Conservation (phyloP, 2,329 filamentous ascomycete genomes). For the Beauveria rudraprayagi region DNA sequence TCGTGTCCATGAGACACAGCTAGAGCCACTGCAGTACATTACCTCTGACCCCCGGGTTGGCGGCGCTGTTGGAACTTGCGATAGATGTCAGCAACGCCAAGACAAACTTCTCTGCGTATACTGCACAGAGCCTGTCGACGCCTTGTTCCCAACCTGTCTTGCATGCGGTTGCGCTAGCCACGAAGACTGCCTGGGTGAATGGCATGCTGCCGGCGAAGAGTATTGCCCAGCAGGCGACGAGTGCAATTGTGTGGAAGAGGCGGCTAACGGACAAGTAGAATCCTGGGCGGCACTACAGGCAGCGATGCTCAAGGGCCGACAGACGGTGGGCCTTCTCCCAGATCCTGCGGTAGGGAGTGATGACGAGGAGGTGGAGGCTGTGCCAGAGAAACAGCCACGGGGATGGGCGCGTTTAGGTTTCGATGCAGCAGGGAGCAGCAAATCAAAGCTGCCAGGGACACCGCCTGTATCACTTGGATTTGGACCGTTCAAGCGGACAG, state of each 20-base stretch:
- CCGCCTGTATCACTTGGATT: conserved; percentile 9
- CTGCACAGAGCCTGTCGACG: conserved; percentile 52
- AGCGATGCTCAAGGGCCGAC: conserved; percentile 26
- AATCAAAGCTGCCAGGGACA: not conserved
- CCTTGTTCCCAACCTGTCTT: conserved; percentile 53
- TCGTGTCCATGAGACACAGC: conserved; percentile 52
- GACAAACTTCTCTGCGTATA: conserved; percentile 53
- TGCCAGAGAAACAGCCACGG: conserved; percentile 1
- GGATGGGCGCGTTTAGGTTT: conserved; percentile 1
- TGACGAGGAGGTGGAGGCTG: not conserved
- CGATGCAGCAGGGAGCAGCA: not conserved
- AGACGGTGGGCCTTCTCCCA: conserved; percentile 2
- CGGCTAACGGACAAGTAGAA: conserved; percentile 49
- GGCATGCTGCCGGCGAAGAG: conserved; percentile 48
- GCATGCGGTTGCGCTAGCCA: conserved; percentile 56
- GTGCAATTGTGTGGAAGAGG: conserved; percentile 52
- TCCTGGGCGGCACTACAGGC: conserved; percentile 46
- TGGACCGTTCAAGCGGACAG: conserved; percentile 10
- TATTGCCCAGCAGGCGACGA: conserved; percentile 57
- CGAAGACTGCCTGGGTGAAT: conserved; percentile 49
- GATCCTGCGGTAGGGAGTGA: not conserved
- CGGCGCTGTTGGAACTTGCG: conserved; percentile 41
- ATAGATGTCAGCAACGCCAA: conserved; percentile 47
- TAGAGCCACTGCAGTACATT: conserved; percentile 48
- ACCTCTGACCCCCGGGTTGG: conserved; percentile 30